Conservation (phyloP, 1,284 basidiomycete genomes). For the Melampsora occidentalis region DNA sequence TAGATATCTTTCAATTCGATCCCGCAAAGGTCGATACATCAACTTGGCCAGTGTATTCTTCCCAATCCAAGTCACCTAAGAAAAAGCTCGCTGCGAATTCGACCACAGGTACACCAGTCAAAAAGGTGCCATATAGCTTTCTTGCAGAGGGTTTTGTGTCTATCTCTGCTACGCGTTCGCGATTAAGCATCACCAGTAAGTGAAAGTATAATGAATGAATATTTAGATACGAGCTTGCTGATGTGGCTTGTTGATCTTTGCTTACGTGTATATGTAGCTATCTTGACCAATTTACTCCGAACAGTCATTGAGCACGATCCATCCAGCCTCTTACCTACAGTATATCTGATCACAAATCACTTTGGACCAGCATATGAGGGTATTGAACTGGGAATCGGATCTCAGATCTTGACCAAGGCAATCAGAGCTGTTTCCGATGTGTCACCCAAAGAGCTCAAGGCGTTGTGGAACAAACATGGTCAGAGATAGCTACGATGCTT, state of each 20-base stretch:
- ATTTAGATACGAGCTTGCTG: too few relatives aligned
- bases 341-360: conserved; percentile 86
- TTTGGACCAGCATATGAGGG: conserved; percentile 64
- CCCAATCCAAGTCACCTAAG: conserved; percentile 49
- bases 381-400: conserved; percentile 55
- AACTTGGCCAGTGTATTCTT: not conserved
- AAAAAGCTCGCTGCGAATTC: conserved; percentile 51
- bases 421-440: conserved; percentile 79
- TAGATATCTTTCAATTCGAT: conserved; percentile 6
- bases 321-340: conserved; percentile 68
- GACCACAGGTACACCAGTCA: conserved; percentile 44
- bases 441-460: conserved; percentile 65
- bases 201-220: too few relatives aligned
- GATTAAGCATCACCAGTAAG: conserved; percentile 66
- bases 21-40: conserved; percentile 6
- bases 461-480: conserved; percentile 56
- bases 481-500: conserved; percentile 34
- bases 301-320: conserved; percentile 69
- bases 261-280: conserved; percentile 57
- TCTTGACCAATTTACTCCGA: conserved; percentile 75
- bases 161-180: conserved; percentile 72
- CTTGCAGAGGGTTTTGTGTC: conserved; percentile 71
- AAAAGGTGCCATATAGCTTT: conserved; percentile 70
- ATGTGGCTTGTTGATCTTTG: too few relatives aligned
- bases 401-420: conserved; percentile 71